Conservation (phyloP, 148 eudicot genomes). For the Linanthus parryae region DNA sequence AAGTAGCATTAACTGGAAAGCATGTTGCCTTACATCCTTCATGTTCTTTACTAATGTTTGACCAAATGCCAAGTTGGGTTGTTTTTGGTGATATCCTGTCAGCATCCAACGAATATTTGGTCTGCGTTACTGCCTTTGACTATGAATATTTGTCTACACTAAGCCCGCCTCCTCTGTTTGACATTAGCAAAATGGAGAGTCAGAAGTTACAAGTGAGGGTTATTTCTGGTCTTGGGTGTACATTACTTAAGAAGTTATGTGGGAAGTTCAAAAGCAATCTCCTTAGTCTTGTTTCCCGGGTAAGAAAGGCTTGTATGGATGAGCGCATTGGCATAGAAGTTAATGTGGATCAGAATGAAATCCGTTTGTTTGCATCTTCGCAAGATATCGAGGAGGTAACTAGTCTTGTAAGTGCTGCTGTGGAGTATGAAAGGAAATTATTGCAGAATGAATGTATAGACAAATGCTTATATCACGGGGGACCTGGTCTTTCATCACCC, state of each 20-base stretch:
- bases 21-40: constrained; percentile 81
- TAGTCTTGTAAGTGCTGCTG: constrained; percentile 26
- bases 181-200: constrained; percentile 39
- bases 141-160: constrained; percentile 41
- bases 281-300: constrained; percentile 34
- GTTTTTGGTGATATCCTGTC: constrained; percentile 81
- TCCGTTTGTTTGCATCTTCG: constrained; percentile 47
- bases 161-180: constrained; percentile 60
- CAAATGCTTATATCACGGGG: constrained; percentile 63
- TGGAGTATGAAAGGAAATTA: constrained; percentile 52
- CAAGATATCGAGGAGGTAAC: constrained; percentile 45
- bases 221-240: constrained; percentile 53
- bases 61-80: constrained; percentile 75
- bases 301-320: constrained; percentile 38
- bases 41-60: constrained; percentile 69
- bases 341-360: constrained; percentile 47
- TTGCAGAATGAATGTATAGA: constrained; percentile 76
- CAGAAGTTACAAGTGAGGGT: constrained; percentile 45
- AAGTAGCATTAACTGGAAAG: constrained; percentile 71
- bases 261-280: constrained; percentile 51
- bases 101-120: constrained; percentile 52
- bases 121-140: constrained; percentile 71
- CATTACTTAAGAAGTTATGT: constrained; percentile 66
- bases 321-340: constrained; percentile 72
- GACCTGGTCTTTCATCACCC: constrained; percentile 52